Percentiles rank a stretch among this genome's conserved stretches.
These are phyloP conservation scores for Capsella bursapastoris DNA, from an alignment of 345 rosid species.

Conservation along the genomic window DNA sequence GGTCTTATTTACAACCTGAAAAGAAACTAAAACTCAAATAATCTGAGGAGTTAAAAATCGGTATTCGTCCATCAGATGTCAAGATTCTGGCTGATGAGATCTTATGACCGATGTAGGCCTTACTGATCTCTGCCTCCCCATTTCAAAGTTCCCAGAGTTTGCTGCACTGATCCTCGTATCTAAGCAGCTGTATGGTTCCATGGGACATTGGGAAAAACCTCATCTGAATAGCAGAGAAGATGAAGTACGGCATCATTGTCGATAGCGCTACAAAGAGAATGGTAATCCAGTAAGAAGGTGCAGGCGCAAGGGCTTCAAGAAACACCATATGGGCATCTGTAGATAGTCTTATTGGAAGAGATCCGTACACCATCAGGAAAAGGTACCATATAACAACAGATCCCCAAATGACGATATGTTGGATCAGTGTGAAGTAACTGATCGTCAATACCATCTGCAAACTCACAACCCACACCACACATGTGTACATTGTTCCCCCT, in stretches of 20 bases:
- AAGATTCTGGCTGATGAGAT: slow-evolving; percentile 33
- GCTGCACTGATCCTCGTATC: slow-evolving; percentile 63
- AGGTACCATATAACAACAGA: slow-evolving; percentile 73
- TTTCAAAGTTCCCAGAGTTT: slow-evolving; percentile 62
- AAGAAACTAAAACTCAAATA: not conserved
- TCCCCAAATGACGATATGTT: slow-evolving; percentile 73
- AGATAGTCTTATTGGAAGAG: slow-evolving; percentile 51
- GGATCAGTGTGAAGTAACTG: slow-evolving; percentile 80
- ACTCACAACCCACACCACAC: slow-evolving; percentile 91
- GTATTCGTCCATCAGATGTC: slow-evolving; percentile 15
- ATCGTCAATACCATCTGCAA: slow-evolving; percentile 79
- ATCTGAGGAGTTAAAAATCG: not conserved
- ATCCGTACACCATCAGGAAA: slow-evolving; percentile 67
- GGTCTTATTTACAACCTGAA: slow-evolving; percentile 30
- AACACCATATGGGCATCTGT: slow-evolving; percentile 70
- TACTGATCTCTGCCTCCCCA: slow-evolving; percentile 75
- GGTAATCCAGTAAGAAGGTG: slow-evolving; percentile 80
- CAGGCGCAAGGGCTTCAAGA: slow-evolving; percentile 77
- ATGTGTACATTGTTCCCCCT: slow-evolving; percentile 83
- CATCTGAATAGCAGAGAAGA: slow-evolving; percentile 66
- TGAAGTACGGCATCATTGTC: slow-evolving; percentile 68
- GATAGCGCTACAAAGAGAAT: slow-evolving; percentile 58
- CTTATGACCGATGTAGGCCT: slow-evolving; percentile 56
- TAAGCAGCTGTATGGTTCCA: slow-evolving; percentile 77
- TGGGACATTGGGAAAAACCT: slow-evolving; percentile 94